Base-by-base conservation (phyloP, 2,329 filamentous ascomycete species). In the Stemphylium vesicarium region DNA sequence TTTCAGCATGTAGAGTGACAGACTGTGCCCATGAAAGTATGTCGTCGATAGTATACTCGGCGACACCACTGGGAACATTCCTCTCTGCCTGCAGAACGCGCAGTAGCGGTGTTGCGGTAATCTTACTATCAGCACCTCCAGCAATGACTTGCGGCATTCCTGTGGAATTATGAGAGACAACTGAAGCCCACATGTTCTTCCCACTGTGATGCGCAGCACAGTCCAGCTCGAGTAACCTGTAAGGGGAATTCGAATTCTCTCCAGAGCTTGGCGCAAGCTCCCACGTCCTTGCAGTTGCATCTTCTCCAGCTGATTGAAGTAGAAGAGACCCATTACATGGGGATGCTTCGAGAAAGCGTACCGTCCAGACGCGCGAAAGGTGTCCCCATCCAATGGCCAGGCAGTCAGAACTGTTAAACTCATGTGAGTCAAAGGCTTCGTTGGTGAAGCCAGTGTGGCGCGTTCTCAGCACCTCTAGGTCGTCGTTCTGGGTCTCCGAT, bases 351-450 rank as follows among this genome's bases (percentile, higher is more conserved):
- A 87, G 76, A 62, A 97, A 95, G 50, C 84, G 83, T 8, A 96
- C 86, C 40, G 86, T 84, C 95, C 95, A 99, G 62, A 99, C 96
- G 53, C 95, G 85, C 7, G 94, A 96, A 3, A 84, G 77, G 75
- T 99, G 95, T 0, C 90, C 94, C 89, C 95, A 96, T 2, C 84
- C 87, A 39, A 87, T 85, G 0, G 90, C 90, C 12, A 96, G 66
- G 60, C 77, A 83, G 22, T 65, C 52, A 7, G 60, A 57, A 32
- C 59, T 66, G 2, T 68, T 65, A 4, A 59, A 40, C 10, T 60
- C 36, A 33, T 62, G 47, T 12, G 47, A 9, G 39, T 73, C 72
- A 35, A 65, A 66, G 15, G 64, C 54, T 20, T 65, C 64, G 40
- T 74, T 70, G 42, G 74, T 78, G 61, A 79, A 81, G 4, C 80